Evolutionary conservation across 371 early-diverging fungal genomes (phyloP).

Genomic region (Mucor ambiguus): DNA sequence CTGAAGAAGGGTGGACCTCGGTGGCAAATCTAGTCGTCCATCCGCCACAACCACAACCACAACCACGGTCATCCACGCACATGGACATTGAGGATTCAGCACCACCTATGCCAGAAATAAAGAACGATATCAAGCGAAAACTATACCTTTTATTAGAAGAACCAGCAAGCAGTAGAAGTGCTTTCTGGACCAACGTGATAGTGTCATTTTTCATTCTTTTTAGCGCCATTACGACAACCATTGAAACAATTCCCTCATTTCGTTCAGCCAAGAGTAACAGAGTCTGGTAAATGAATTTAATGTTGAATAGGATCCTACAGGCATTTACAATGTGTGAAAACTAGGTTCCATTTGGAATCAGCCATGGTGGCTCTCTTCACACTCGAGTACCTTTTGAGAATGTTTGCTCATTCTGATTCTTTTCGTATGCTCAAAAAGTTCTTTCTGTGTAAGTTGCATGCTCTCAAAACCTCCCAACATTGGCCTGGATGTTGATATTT

Average conservation of each 20-base stretch:
- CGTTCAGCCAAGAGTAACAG: constrained; percentile 59
- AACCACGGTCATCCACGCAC: constrained; percentile 13
- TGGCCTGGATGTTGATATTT: background rate
- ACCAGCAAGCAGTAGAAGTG: constrained; percentile 69
- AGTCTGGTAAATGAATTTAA: constrained; percentile 52
- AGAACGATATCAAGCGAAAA: constrained; percentile 52
- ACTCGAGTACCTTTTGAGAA: constrained; percentile 71
- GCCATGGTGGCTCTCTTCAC: constrained; percentile 81
- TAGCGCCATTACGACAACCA: constrained; percentile 78
- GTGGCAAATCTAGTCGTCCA: constrained; percentile 21
- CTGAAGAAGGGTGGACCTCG: constrained; percentile 34
- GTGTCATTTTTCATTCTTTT: constrained; percentile 76
- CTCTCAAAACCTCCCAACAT: background rate
- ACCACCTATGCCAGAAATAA: constrained; percentile 26
- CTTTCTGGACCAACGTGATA: constrained; percentile 76
- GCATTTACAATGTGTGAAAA: background rate
- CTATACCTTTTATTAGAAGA: constrained; percentile 74
- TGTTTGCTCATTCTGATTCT: constrained; percentile 43
- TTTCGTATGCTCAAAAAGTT: constrained; percentile 26
- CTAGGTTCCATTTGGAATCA: constrained; percentile 76
- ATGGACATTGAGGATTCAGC: constrained; percentile 21
- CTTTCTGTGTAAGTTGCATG: constrained; percentile 36
- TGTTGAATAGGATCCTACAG: background rate
- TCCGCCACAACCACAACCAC: background rate
- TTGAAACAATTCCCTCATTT: constrained; percentile 86